Conservation (phyloP, 1,284 basidiomycete genomes). For the Cutaneotrichosporon daszewskae region DNA sequence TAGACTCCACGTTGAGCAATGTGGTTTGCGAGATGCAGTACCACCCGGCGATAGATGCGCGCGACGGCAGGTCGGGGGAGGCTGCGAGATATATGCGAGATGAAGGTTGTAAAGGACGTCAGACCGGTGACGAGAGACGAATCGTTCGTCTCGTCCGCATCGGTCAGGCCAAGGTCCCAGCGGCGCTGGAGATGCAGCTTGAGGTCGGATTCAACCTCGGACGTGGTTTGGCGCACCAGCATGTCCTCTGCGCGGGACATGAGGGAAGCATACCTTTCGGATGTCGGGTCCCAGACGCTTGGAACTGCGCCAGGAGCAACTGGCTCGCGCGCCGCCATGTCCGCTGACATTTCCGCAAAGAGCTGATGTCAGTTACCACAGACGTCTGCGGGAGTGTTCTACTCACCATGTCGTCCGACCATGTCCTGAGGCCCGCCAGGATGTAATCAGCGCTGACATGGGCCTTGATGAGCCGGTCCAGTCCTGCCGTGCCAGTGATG, state of each 20-base stretch:
- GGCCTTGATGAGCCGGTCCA: constrained; percentile 74
- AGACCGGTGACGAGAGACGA: constrained; percentile 64
- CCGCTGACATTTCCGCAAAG: constrained; percentile 78
- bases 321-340: constrained; percentile 60
- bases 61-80: constrained; percentile 58
- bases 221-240: constrained; percentile 69
- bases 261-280: constrained; percentile 60
- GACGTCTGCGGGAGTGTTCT: not conserved
- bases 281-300: constrained; percentile 64
- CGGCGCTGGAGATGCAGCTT: constrained; percentile 60
- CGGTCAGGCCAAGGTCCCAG: constrained; percentile 5
- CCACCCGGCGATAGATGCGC: constrained; percentile 63
- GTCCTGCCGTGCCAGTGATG: constrained; percentile 70
- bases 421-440: constrained; percentile 60
- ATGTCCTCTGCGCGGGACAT: constrained; percentile 71
- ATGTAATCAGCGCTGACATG: constrained; percentile 70
- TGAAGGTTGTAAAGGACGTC: constrained; percentile 65
- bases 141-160: constrained; percentile 42
- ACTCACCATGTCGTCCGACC: constrained; percentile 80
- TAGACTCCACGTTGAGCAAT: constrained; percentile 77
- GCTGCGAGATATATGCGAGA: constrained; percentile 58
- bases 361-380: constrained; percentile 57
- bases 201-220: constrained; percentile 68
- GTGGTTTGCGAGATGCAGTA: constrained; percentile 62
- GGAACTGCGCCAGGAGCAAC: constrained; percentile 22